A percentile compares a stretch with the other conserved stretches of the same genome.
phyloP scores from a whole-genome alignment of 2,329 filamentous ascomycete species.

The Pseudocercospora fijiensis region DNA sequence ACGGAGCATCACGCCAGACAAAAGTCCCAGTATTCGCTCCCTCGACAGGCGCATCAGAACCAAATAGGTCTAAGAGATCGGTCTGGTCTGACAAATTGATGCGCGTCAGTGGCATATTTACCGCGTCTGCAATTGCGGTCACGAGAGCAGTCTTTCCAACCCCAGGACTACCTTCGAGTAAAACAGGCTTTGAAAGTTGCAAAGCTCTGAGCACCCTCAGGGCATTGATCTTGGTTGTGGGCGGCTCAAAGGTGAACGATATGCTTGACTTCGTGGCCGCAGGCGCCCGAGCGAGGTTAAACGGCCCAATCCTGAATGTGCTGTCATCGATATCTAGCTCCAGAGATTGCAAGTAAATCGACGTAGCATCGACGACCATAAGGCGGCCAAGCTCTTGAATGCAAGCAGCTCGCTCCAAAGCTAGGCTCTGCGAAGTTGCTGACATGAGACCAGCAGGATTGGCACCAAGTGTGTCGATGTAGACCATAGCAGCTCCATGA shows the following conservation, averaged over 20 bases:
- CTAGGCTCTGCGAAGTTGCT: slow-evolving; percentile 66
- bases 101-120: slow-evolving; percentile 78
- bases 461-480: slow-evolving; percentile 90
- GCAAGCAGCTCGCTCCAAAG: slow-evolving; percentile 70
- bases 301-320: slow-evolving; percentile 69
- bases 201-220: slow-evolving; percentile 89
- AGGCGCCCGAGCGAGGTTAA: slow-evolving; percentile 55
- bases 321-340: slow-evolving; percentile 56
- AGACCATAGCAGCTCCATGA: slow-evolving; percentile 92
- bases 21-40: slow-evolving; percentile 89
- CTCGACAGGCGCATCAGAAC: slow-evolving; percentile 92
- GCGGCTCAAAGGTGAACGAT: slow-evolving; percentile 78
- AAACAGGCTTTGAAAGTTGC: slow-evolving; percentile 83
- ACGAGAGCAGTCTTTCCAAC: slow-evolving; percentile 97
- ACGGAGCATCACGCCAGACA: slow-evolving; percentile 92
- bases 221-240: slow-evolving; percentile 84
- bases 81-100: slow-evolving; percentile 99
- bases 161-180: slow-evolving; percentile 95
- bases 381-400: slow-evolving; percentile 69
- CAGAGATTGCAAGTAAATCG: slow-evolving; percentile 65
- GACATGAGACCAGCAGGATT: slow-evolving; percentile 88
- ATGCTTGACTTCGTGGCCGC: slow-evolving; percentile 42
- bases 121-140: slow-evolving; percentile 74
- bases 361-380: slow-evolving; percentile 61
- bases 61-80: slow-evolving; percentile 94